Conservation (phyloP, 1,139 yeast species). For the Hanseniaspora sp. region DNA sequence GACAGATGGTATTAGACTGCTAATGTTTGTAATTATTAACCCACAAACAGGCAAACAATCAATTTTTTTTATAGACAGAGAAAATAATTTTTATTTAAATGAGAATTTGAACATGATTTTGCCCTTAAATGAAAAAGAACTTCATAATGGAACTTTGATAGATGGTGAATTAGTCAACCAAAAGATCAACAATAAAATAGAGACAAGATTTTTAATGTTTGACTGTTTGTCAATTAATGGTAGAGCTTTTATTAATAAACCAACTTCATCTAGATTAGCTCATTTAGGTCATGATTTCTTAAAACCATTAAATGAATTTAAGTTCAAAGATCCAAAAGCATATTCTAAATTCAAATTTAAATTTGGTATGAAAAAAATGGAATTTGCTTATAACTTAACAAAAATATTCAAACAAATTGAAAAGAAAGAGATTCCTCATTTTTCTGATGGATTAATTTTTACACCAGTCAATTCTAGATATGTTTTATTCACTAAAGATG, state of each 20-base stretch:
- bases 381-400: conserved; percentile 64
- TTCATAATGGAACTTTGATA: conserved; percentile 72
- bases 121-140: conserved; percentile 2
- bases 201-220: conserved; percentile 71
- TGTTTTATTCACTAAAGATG: conserved; percentile 70
- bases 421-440: conserved; percentile 52
- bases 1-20: conserved; percentile 82
- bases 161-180: conserved; percentile 83
- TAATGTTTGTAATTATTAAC: conserved; percentile 57
- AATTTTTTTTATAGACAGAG: conserved; percentile 73
- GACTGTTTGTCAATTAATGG: conserved; percentile 85
- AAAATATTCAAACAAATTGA: conserved; percentile 67
- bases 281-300: conserved; percentile 73
- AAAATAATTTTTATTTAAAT: conserved; percentile 70
- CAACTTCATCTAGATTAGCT: conserved; percentile 71
- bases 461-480: conserved; percentile 88
- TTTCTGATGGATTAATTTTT: conserved; percentile 86
- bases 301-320: conserved; percentile 66
- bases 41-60: conserved; percentile 61
- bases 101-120: conserved; percentile 32
- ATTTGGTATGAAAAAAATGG: conserved; percentile 78
- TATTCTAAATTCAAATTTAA: conserved; percentile 74
- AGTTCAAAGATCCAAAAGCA: conserved; percentile 58
- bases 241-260: conserved; percentile 52
- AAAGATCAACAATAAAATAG: conserved; percentile 31